Evolutionary conservation across 2,329 filamentous ascomycete genomes (phyloP), one percentile per base, ranked within the genome.

Genomic region (Capronia coronata): DNA sequence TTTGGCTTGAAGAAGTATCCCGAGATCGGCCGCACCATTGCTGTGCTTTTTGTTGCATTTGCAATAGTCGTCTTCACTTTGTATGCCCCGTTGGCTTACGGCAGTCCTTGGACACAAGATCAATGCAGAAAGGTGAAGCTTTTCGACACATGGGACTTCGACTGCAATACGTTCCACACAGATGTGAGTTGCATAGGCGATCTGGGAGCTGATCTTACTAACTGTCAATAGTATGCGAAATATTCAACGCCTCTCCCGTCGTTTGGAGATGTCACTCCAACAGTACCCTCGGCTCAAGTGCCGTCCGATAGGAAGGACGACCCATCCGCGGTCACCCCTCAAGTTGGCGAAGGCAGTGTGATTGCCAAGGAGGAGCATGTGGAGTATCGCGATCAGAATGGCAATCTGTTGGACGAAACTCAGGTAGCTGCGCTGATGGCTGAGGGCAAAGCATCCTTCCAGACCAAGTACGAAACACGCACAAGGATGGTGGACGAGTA

Each of bases 391-490:
- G 93, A 97, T 67, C 87, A 96, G 68, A 77, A 94, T 61, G 93
- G 93, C 58, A 96, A 96, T 64, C 67, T 97, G 25, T 78, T 98
- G 25, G 75, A 91, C 63, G 81, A 85, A 47, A 86, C 89, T 63
- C 80, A 95, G 65, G 89, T 98, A 51, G 80, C 85, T 62, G 80
- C 79, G 16, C 79, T 98, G 25, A 58, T 65, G 19, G 64, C 66
- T 37, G 80, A 91, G 67, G 93, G 91, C 62, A 94, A 95, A 69
- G 90, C 97, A 52, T 87, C 88, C 62, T 96, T 98, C 72, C 83
- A 94, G 72, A 97, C 93, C 10, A 85, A 84, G 59, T 96, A 96
- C 66, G 91, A 97, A 75, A 96, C 91, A n/a, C 80, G 86, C 57
- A 96, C 89, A 7, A 83, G 87, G 50, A 70, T 97, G 48, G 75